Percentiles rank a stretch among this genome's conserved stretches.
Conservation (phyloP, 257 asterid species). For the Euphrasia confusa region DNA sequence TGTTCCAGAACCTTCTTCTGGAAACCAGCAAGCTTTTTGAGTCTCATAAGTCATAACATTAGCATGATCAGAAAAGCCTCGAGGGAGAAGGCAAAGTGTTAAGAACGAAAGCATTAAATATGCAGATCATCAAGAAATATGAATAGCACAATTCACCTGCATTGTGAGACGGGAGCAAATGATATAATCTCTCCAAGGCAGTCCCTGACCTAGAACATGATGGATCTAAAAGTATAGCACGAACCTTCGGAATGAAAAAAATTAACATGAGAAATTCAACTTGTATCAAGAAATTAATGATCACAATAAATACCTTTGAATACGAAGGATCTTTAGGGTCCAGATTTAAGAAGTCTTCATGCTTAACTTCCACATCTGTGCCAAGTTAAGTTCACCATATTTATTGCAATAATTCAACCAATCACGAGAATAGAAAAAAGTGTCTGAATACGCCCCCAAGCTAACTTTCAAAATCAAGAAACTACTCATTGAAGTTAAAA, state of each 20-base stretch:
- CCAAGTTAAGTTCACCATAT: constrained; percentile 47
- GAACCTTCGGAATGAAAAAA: constrained; percentile 40
- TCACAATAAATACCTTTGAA: constrained; percentile 47
- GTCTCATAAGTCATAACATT: constrained; percentile 33
- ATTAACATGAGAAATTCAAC: neutral
- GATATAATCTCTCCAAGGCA: constrained; percentile 76
- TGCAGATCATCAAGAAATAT: neutral
- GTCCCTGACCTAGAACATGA: constrained; percentile 99
- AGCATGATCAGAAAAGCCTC: constrained; percentile 30
- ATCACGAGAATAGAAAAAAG: neutral
- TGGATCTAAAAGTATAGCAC: constrained; percentile 87
- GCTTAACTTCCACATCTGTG: constrained; percentile 65
- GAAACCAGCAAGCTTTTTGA: constrained; percentile 69
- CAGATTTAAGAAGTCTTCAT: constrained; percentile 70
- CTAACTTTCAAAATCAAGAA: neutral
- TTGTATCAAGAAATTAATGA: constrained; percentile 1
- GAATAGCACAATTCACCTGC: constrained; percentile 38
- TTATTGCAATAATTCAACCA: neutral
- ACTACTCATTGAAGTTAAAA: neutral
- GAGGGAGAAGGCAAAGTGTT: neutral
- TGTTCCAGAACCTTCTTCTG: constrained; percentile 75
- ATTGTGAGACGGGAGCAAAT: constrained; percentile 75
- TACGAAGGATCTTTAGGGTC: constrained; percentile 57
- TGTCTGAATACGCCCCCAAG: no score
- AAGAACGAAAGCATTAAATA: no score